Base-by-base conservation (phyloP, 2,329 filamentous ascomycete species). In the Balansia obtecta region DNA sequence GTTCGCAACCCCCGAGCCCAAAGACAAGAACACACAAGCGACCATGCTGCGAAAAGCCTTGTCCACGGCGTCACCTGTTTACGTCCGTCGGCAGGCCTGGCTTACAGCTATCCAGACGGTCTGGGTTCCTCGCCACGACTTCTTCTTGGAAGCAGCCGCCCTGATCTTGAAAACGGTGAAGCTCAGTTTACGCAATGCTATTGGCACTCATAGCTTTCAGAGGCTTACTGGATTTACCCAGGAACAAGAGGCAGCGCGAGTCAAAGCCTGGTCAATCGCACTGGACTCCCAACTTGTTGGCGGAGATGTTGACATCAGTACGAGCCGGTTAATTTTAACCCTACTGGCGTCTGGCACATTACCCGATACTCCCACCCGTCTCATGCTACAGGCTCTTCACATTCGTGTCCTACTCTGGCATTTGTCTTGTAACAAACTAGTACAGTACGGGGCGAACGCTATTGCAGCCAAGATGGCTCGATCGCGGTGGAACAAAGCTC, bases 351-450 rank as follows among this genome's bases (percentile, higher is more conserved):
- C 90, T 1, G 84, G 85, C 22, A 95, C 90, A 0, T 73, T 96
- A 1, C 89, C 90, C 11, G 82, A 88, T 52, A 93, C 87, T 1
- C 88, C 91, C 1, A 76, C 79, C 45, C 79, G 88, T 42, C 75
- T 95, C 50, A 95, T 96, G 87, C 77, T 95, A 51, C 94, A 95
- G 66, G 87, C 91, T 1, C 72, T 97, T 38, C 91, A 97, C 62
- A 85, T 94, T 53, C 86, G 89, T n/a, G 80, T 96, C 43, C 76
- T 96, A 34, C 75, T 95, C 39, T 95, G 88, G 86, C 84, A 88
- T 57, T 62, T 81, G 9, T 82, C 84, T 38, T 79, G 83, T 55
- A 74, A 77, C 32, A 80, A 79, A 8, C 76, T 86, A 46, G 77
- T 83, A 55, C 79, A 81, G 56, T 76, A 73, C 22, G 68, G 80